Evolutionary conservation across 2,329 filamentous ascomycete genomes (phyloP), one percentile per base, ranked within the genome.

Genomic region (Monilinia laxa): DNA sequence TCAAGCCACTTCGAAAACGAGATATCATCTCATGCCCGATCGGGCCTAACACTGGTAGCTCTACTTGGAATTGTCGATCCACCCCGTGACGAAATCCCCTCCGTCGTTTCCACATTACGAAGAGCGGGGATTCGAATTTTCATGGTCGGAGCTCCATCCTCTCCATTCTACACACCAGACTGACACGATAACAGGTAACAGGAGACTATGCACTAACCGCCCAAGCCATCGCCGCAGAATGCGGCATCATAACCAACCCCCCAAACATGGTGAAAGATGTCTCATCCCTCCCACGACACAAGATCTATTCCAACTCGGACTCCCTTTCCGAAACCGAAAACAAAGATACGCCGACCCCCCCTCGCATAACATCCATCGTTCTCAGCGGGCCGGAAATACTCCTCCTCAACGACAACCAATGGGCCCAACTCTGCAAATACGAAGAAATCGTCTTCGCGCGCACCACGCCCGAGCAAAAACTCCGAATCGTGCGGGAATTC

Each of bases 391-490:
- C 85, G 0, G 87, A 92, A 64, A 80, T 93, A 23, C 82, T 87
- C 62, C 80, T 80, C 0, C 81, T 92, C 6, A 87, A 85, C 65
- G 84, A 88, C 5, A 73, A 82, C 42, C 88, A 92, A 75, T 93
- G 90, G 90, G 81, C 87, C 67, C 80, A 81, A 28, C 80, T 93
- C 2, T 81, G 73, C 49, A 81, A 78, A 16, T 92, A 92, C 71
- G 81, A 86, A 25, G 90, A 92, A 72, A 88, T 92, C 51, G 87
- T 92, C 4, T 92, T 92, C 74, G 87, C 90, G 0, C 81, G 89
- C 14, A 92, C 89, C 0, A 92, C 89, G 0, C 90, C 90, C 0
- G 90, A 92, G 73, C 89, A 92, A 75, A 93, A 92, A 75, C 83
- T 92, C 6, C 85, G 88, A 42, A 92, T 92, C 68, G 89, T 93